Conservation (phyloP, 164 flowering plant species). For the Protea cynaroides region DNA sequence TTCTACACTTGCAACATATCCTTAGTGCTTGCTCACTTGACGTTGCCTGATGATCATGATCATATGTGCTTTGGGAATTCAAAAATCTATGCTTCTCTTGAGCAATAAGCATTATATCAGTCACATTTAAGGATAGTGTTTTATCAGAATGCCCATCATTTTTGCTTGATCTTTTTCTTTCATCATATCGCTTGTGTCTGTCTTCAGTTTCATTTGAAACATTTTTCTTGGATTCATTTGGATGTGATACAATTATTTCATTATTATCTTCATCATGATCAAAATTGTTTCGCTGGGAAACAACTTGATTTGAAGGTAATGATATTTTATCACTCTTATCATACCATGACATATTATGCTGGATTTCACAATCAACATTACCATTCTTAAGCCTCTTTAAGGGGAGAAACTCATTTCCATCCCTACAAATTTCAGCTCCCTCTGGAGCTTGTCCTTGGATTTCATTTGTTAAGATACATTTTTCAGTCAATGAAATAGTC, state of each 20-base stretch:
- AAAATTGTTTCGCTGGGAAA: no score
- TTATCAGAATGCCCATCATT: slow-evolving; percentile 19
- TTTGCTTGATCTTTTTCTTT: slow-evolving; percentile 18
- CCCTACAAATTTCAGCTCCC: slow-evolving; percentile 9
- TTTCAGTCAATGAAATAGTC: background rate
- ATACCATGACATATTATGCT: slow-evolving; percentile 3
- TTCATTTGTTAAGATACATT: slow-evolving; percentile 9
- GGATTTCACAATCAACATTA: slow-evolving; percentile 1
- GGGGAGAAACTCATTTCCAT: slow-evolving; percentile 5
- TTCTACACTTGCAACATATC: slow-evolving; percentile 54
- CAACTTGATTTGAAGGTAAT: slow-evolving; percentile 5
- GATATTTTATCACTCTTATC: background rate
- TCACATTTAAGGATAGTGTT: background rate
- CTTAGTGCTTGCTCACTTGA: slow-evolving; percentile 26
- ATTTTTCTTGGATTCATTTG: background rate
- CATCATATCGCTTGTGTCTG: slow-evolving; percentile 6
- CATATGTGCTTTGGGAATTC: slow-evolving; percentile 27
- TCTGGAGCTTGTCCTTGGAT: slow-evolving; percentile 5
- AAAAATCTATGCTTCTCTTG: slow-evolving; percentile 28
- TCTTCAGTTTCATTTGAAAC: background rate
- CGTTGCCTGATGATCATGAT: slow-evolving; percentile 21
- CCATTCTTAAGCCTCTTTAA: slow-evolving; percentile 5
- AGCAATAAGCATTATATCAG: slow-evolving; percentile 22
- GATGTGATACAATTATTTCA: background rate
- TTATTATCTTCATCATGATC: no score